A percentile compares a stretch with the other conserved stretches of the same genome.
Conservation (phyloP, 2,329 filamentous ascomycete species). For the Paecilomyces variotii region DNA sequence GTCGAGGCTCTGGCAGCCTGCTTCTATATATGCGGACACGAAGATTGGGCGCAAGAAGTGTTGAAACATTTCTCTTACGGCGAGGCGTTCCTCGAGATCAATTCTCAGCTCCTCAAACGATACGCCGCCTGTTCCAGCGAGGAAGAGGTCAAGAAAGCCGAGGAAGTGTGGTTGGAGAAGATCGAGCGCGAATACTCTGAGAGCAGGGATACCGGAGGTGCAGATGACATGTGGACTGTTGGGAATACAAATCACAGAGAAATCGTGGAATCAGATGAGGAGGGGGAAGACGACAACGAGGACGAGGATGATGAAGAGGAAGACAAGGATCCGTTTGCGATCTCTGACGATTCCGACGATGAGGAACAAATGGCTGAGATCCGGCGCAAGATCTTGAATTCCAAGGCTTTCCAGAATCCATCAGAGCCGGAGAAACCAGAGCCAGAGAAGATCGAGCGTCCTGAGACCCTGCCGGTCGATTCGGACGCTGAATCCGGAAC, state of each 20-base stretch:
- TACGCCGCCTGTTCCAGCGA: constrained; percentile 81
- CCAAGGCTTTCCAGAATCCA: constrained; percentile 72
- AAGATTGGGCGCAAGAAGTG: constrained; percentile 82
- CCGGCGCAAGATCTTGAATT: constrained; percentile 78
- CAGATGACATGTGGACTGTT: constrained; percentile 75
- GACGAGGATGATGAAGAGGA: constrained; percentile 42
- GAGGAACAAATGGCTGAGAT: constrained; percentile 92
- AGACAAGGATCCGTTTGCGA: constrained; percentile 59
- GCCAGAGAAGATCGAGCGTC: constrained; percentile 56
- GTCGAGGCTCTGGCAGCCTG: constrained; percentile 89
- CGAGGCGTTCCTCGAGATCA: constrained; percentile 82
- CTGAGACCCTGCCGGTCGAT: constrained; percentile 48
- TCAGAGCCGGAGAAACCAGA: constrained; percentile 42
- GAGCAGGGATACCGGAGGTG: constrained; percentile 53
- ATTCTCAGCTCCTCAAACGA: constrained; percentile 67
- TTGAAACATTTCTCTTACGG: constrained; percentile 84
- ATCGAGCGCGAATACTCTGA: constrained; percentile 84
- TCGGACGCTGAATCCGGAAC: constrained; percentile 65
- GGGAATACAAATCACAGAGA: constrained; percentile 73
- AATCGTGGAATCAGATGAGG: constrained; percentile 48
- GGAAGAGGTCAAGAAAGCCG: constrained; percentile 71
- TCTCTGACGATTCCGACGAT: constrained; percentile 73
- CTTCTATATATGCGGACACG: constrained; percentile 85
- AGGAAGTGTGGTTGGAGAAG: constrained; percentile 81
- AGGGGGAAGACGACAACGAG: constrained; percentile 34